phyloP scores from a whole-genome alignment of 176 grass and related monocot genomes.

The Thalia dealbata region DNA sequence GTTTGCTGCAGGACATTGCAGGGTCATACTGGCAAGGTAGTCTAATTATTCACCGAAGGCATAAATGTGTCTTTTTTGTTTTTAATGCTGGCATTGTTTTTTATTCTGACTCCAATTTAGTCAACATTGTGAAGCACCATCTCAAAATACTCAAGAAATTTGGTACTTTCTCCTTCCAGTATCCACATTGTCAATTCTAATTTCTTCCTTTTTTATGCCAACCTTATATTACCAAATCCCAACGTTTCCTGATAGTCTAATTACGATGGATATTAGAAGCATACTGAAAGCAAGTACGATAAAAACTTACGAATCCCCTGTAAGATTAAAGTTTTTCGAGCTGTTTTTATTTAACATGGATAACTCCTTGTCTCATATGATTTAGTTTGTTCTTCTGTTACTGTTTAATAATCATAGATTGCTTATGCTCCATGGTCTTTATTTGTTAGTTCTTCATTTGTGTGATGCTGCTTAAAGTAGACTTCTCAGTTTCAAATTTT shows the following conservation, averaged over 20 bases:
- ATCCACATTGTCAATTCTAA: not conserved
- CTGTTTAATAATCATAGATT: too few species aligned
- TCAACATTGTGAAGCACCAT: not conserved
- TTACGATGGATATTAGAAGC: not conserved
- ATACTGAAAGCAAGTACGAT: not conserved
- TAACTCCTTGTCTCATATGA: too few species aligned
- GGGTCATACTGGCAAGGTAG: constrained; percentile 13
- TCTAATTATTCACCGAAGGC: not conserved
- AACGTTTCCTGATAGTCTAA: not conserved
- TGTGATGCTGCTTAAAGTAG: too few species aligned
- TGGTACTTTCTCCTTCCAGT: not conserved
- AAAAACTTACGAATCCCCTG: too few species aligned
- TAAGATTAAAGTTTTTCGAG: too few species aligned
- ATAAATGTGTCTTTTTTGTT: not conserved
- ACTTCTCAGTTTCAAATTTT: too few species aligned
- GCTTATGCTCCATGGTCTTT: too few species aligned
- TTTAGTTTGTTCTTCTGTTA: too few species aligned
- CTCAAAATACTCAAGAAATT: not conserved
- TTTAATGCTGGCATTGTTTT: not conserved
- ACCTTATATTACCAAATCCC: not conserved
- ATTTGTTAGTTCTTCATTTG: too few species aligned
- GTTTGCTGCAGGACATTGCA: constrained; percentile 39
- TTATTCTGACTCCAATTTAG: not conserved
- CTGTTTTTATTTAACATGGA: too few species aligned
- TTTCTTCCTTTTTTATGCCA: not conserved